These are phyloP conservation scores for Colletotrichum kahawae DNA, from an alignment of 2,329 filamentous ascomycete genomes.

Conservation along the genomic window DNA sequence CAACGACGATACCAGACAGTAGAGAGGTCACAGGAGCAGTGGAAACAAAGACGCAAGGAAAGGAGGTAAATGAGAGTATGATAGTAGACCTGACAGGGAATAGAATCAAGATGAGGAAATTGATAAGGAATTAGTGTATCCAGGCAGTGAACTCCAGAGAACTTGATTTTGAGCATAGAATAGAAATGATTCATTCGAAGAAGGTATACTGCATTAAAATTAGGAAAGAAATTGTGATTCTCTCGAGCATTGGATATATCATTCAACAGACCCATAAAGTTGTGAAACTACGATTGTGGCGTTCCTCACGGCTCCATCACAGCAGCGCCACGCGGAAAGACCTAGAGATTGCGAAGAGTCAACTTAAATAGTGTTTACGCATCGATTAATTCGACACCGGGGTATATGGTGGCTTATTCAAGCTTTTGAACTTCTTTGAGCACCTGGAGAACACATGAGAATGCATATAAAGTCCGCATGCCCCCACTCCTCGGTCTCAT, in stretches of 20 bases:
- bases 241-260: no score
- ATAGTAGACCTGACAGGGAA: not conserved
- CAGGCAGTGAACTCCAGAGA: not conserved
- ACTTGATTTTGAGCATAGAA: not conserved
- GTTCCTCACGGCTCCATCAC: no score
- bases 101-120: not conserved
- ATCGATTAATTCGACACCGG: not conserved
- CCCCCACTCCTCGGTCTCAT: not conserved
- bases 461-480: not conserved
- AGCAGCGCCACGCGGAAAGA: no score
- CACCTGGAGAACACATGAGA: not conserved
- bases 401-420: not conserved
- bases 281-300: no score
- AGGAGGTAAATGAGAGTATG: not conserved
- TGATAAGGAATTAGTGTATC: not conserved
- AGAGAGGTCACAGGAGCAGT: not conserved
- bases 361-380: not conserved
- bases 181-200: not conserved
- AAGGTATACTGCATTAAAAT: fast-evolving
- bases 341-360: not conserved
- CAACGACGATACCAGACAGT: not conserved
- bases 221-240: no score
- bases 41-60: not conserved
- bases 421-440: not conserved
- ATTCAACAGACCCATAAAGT: no score